Evolutionary conservation across 805 yeast species (phyloP).

Genomic region (Martiniozyma abietophila): DNA sequence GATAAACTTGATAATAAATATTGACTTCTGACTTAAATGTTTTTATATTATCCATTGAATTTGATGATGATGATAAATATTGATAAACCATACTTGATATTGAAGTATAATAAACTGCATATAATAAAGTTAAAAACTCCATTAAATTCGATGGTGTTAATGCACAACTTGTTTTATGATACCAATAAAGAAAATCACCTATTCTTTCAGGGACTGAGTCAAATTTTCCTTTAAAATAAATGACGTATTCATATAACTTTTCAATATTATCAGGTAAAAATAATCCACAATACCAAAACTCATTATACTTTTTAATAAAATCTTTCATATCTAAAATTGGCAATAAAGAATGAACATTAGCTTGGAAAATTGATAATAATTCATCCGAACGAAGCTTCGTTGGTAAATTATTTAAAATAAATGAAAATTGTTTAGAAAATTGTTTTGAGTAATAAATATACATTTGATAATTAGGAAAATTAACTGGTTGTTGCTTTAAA

Average conservation of each 20-base stretch:
- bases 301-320: slow-evolving; percentile 32
- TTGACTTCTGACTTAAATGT: slow-evolving; percentile 15
- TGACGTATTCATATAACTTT: slow-evolving; percentile 14
- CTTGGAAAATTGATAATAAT: slow-evolving; percentile 36
- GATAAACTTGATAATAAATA: slow-evolving; percentile 15
- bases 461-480: slow-evolving; percentile 2
- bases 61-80: slow-evolving; percentile 8
- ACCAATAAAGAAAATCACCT: slow-evolving; percentile 33
- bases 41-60: slow-evolving; percentile 9
- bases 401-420: slow-evolving; percentile 30
- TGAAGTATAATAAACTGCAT: slow-evolving; percentile 16
- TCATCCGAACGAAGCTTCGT: slow-evolving; percentile 40
- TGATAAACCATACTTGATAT: slow-evolving; percentile 13
- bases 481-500: background rate
- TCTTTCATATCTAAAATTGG: slow-evolving; percentile 43
- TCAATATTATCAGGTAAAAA: slow-evolving; percentile 17
- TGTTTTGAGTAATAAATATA: slow-evolving; percentile 5
- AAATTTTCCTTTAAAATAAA: slow-evolving; percentile 8
- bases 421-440: slow-evolving; percentile 22
- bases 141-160: slow-evolving; percentile 14
- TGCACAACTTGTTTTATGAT: slow-evolving; percentile 27
- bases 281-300: slow-evolving; percentile 37
- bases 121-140: slow-evolving; percentile 17
- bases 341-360: slow-evolving; percentile 45
- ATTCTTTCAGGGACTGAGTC: slow-evolving; percentile 12